Percentiles rank a stretch among this genome's conserved stretches.
Evolutionary conservation across 2,329 filamentous ascomycete genomes (phyloP).

Genomic region (Hypoxylon sp.): DNA sequence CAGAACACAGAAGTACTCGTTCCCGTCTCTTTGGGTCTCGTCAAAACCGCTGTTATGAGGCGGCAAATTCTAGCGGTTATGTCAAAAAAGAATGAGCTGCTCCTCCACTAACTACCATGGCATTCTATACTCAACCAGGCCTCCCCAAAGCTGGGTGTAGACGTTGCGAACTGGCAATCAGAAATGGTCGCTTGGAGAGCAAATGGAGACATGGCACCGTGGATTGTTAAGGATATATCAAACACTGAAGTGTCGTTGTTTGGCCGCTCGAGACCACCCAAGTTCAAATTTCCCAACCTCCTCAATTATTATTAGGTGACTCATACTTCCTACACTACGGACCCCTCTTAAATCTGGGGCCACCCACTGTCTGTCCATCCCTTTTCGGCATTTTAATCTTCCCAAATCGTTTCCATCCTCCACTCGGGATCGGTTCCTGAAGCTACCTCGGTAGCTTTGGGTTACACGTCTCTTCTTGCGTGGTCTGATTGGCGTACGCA

Average conservation of each 20-base stretch:
- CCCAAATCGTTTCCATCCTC: constrained; percentile 7
- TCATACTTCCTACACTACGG: constrained; percentile 42
- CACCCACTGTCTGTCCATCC: constrained; percentile 16
- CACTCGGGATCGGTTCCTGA: constrained; percentile 38
- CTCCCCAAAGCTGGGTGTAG: background rate
- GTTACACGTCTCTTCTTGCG: constrained; percentile 23
- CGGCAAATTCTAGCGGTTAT: background rate
- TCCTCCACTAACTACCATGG: constrained; percentile 13
- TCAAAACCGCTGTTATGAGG: background rate
- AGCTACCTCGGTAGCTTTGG: constrained; percentile 38
- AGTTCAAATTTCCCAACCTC: constrained; percentile 40
- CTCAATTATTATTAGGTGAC: constrained; percentile 47
- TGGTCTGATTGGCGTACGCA: constrained; percentile 26
- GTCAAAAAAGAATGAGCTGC: constrained; percentile 9
- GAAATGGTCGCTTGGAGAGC: background rate
- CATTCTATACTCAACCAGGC: background rate
- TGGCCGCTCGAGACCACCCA: constrained; percentile 4
- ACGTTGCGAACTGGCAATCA: constrained; percentile 20
- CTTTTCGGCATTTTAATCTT: constrained; percentile 24
- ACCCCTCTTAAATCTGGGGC: constrained; percentile 28
- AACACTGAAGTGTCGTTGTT: constrained; percentile 15
- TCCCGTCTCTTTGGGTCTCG: background rate
- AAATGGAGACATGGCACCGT: background rate
- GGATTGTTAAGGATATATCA: constrained; percentile 11
- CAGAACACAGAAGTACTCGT: constrained; percentile 1